Percentiles rank a stretch among this genome's conserved stretches.
Evolutionary conservation across 2,329 filamentous ascomycete genomes (phyloP).

Genomic region (Aspergillus carbonarius): DNA sequence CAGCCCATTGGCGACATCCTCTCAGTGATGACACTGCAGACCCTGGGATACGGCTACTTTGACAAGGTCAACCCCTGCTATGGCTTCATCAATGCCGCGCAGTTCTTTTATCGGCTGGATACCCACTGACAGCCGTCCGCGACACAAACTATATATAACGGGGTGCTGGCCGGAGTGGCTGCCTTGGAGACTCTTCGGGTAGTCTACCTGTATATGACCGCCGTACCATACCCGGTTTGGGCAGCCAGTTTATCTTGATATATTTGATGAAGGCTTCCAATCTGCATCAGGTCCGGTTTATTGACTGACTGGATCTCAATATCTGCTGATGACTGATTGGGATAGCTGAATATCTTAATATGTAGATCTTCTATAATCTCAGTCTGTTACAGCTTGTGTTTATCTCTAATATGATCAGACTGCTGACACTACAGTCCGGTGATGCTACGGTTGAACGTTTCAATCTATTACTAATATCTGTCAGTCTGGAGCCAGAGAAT

Average conservation of each 20-base stretch:
- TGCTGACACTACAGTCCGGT: too few relatives aligned
- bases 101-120: constrained; percentile 22
- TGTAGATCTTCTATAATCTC: constrained; percentile 59
- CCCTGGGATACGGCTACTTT: constrained; percentile 50
- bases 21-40: constrained; percentile 47
- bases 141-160: constrained; percentile 40
- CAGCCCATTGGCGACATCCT: constrained; percentile 46
- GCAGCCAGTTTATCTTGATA: constrained; percentile 32
- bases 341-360: constrained; percentile 57
- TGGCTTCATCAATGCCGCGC: constrained; percentile 45
- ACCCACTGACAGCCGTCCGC: constrained; percentile 23
- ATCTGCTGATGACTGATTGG: constrained; percentile 45
- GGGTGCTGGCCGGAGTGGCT: constrained; percentile 53
- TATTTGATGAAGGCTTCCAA: constrained; percentile 55
- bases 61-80: constrained; percentile 53
- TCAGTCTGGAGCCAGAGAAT: too few relatives aligned
- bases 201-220: constrained; percentile 53
- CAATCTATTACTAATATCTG: too few relatives aligned
- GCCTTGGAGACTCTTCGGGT: constrained; percentile 55
- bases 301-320: constrained; percentile 31
- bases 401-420: too few relatives aligned
- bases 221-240: constrained; percentile 50
- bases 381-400: too few relatives aligned
- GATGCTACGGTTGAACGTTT: too few relatives aligned
- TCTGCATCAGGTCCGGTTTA: constrained; percentile 24